Conservation (phyloP, 2,329 filamentous ascomycete species). For the Alternaria sp. region DNA sequence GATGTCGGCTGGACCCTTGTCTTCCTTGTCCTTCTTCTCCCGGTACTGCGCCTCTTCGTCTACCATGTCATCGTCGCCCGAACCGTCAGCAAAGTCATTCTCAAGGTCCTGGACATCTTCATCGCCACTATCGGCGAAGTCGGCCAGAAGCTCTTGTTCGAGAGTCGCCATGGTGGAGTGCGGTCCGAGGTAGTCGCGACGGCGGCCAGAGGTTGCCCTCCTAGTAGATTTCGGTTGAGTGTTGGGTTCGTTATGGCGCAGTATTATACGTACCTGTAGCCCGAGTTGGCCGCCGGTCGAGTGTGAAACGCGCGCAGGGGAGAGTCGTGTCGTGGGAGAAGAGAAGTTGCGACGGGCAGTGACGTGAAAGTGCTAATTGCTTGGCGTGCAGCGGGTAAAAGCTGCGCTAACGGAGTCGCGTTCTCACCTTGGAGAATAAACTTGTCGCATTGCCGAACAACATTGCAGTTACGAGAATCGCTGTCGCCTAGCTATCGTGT, state of each 20-base stretch:
- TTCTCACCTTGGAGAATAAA: slow-evolving; percentile 6
- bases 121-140: slow-evolving; percentile 87
- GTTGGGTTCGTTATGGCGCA: slow-evolving; percentile 20
- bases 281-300: slow-evolving; percentile 22
- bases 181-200: slow-evolving; percentile 19
- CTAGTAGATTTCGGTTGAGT: slow-evolving; percentile 33
- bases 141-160: slow-evolving; percentile 90
- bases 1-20: slow-evolving; percentile 74
- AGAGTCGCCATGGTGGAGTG: slow-evolving; percentile 76
- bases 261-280: slow-evolving; percentile 34
- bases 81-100: slow-evolving; percentile 50
- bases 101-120: slow-evolving; percentile 48
- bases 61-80: slow-evolving; percentile 64
- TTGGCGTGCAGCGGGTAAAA: slow-evolving; percentile 32
- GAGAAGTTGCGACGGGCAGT: slow-evolving; percentile 17
- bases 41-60: slow-evolving; percentile 66
- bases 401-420: slow-evolving; percentile 23
- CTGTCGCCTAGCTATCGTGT: background rate
- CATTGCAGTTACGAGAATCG: background rate
- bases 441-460: slow-evolving; percentile 3
- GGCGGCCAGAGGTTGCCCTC: slow-evolving; percentile 36
- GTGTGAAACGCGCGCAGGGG: slow-evolving; percentile 6
- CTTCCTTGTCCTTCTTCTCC: slow-evolving; percentile 72
- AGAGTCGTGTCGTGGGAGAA: slow-evolving; percentile 9
- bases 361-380: slow-evolving; percentile 25